Evolutionary conservation across 2,329 filamentous ascomycete genomes (phyloP).

Genomic region (Penicillium sp.): DNA sequence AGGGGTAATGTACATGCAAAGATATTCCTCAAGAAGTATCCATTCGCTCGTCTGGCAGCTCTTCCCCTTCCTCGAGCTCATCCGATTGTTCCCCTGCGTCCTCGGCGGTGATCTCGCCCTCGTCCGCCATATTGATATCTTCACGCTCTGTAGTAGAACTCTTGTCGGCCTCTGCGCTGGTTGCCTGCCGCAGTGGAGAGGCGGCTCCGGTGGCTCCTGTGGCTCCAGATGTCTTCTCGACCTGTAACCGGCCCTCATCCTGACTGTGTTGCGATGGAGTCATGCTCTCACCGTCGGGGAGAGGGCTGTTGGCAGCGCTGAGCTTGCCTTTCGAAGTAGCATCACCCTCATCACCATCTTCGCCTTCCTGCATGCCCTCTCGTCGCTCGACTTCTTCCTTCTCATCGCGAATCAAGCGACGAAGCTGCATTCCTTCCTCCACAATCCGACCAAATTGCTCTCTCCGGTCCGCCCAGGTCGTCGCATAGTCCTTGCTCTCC

Average conservation of each 20-base stretch:
- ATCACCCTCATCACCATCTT: conserved; percentile 60
- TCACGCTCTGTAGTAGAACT: conserved; percentile 47
- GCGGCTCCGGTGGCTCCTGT: conserved; percentile 31
- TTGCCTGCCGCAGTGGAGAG: conserved; percentile 43
- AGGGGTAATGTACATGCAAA: conserved; percentile 24
- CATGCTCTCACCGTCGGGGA: conserved; percentile 49
- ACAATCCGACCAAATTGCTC: conserved; percentile 88
- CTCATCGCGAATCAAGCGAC: conserved; percentile 86
- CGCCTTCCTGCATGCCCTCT: conserved; percentile 71
- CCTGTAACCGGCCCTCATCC: conserved; percentile 36
- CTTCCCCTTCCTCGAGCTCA: conserved; percentile 53
- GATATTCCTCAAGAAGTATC: conserved; percentile 54
- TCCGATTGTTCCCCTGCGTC: conserved; percentile 39
- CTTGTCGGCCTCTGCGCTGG: conserved; percentile 41
- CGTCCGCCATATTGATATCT: conserved; percentile 63
- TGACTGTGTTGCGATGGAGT: conserved; percentile 38
- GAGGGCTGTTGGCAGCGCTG: conserved; percentile 53
- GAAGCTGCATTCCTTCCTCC: conserved; percentile 83
- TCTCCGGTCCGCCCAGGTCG: conserved; percentile 79
- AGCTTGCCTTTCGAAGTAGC: conserved; percentile 50
- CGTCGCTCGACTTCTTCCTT: conserved; percentile 90
- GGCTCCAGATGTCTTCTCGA: conserved; percentile 34
- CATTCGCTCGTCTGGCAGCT: conserved; percentile 64
- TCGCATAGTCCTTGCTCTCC: conserved; percentile 78
- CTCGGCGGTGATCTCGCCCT: conserved; percentile 42